These are phyloP conservation scores for Coemansia sp. DNA, from an alignment of 192 early-diverging fungal species.

Conservation along the genomic window DNA sequence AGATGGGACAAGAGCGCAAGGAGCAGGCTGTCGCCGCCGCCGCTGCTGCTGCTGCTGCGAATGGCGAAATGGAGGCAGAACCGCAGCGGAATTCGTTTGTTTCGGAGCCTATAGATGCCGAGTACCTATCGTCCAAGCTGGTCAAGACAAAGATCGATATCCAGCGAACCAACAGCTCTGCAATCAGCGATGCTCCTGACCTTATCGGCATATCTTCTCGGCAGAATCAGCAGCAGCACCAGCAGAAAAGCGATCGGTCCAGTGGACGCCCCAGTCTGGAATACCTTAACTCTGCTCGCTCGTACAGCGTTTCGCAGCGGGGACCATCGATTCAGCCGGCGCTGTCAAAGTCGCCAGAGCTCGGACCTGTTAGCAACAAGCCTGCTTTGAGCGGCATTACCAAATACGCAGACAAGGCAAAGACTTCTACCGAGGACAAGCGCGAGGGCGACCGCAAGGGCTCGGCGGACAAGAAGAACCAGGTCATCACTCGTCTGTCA, in stretches of 20 bases:
- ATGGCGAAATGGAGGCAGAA: no score
- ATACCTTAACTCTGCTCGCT: conserved; percentile 7
- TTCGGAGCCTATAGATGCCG: conserved; percentile 17
- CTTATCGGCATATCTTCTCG: conserved; percentile 38
- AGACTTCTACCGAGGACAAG: background rate
- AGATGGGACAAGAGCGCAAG: background rate
- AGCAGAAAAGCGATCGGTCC: background rate
- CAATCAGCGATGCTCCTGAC: conserved; percentile 47
- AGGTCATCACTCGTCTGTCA: conserved; percentile 63
- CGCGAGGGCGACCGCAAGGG: background rate
- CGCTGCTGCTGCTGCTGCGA: no score
- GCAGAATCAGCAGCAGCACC: conserved; percentile 7
- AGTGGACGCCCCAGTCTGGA: conserved; percentile 38
- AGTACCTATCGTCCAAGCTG: conserved; percentile 31
- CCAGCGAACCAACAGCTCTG: conserved; percentile 30
- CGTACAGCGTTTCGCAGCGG: conserved; percentile 10
- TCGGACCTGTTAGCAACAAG: background rate
- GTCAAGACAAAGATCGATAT: conserved; percentile 25
- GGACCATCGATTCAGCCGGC: background rate
- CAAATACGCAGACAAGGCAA: background rate
- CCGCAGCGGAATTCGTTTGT: background rate
- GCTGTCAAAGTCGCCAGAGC: background rate
- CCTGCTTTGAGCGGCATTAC: no score
- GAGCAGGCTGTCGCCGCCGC: no score
- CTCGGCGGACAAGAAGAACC: conserved; percentile 4